phyloP scores from a whole-genome alignment of 2,329 filamentous ascomycete genomes.

The Diplodia scrobiculata region DNA sequence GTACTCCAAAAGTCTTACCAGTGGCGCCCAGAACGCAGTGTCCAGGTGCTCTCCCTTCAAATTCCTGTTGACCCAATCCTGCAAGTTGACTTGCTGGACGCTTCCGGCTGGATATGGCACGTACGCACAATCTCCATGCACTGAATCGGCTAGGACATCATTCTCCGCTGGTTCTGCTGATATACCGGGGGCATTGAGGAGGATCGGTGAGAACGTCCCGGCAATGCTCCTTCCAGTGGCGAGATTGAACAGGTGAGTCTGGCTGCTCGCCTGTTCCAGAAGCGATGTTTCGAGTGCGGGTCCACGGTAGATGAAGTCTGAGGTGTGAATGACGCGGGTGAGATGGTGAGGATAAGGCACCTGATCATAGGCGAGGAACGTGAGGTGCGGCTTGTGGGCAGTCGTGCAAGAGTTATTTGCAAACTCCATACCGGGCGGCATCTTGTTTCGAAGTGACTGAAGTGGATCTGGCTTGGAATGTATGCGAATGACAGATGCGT shows the following conservation, averaged over 20 bases:
- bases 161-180: neutral
- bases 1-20: neutral
- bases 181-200: neutral
- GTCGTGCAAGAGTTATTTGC: neutral
- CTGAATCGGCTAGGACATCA: neutral
- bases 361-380: neutral
- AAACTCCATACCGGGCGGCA: neutral
- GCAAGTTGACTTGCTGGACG: neutral
- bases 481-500: neutral
- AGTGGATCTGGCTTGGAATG: neutral
- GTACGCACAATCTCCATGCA: conserved; percentile 1
- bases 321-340: neutral
- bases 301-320: neutral
- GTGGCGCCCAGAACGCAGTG: neutral
- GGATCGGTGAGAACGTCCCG: neutral
- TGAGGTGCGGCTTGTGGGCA: neutral
- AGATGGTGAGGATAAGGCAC: neutral
- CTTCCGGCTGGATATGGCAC: too few relatives aligned
- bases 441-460: neutral
- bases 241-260: neutral
- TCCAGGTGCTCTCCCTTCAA: neutral
- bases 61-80: conserved; percentile 4
- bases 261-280: neutral
- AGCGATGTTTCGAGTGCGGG: neutral
- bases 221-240: too few relatives aligned